These are phyloP conservation scores for Calonectria pteridis DNA, from an alignment of 2,329 filamentous ascomycete species.

Conservation along the genomic window DNA sequence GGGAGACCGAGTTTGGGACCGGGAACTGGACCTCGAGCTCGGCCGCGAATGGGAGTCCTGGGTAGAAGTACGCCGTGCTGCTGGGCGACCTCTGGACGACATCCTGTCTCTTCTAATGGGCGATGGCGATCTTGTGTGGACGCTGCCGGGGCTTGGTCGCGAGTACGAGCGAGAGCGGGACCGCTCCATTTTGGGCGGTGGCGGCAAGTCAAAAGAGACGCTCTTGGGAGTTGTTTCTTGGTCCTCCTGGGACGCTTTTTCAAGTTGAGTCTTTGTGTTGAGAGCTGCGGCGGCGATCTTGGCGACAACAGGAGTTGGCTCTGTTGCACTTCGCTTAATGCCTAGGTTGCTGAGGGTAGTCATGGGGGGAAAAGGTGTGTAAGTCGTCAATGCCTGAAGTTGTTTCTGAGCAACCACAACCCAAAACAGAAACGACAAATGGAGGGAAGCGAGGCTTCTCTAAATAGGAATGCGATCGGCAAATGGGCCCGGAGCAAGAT, in stretches of 20 bases:
- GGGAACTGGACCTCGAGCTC: conserved; percentile 38
- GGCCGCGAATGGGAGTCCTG: conserved; percentile 35
- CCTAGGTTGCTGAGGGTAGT: background rate
- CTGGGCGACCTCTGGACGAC: conserved; percentile 32
- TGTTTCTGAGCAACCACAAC: conserved; percentile 1
- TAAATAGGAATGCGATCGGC: conserved; percentile 24
- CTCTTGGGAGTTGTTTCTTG: background rate
- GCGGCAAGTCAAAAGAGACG: conserved; percentile 10
- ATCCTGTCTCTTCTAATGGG: conserved; percentile 29
- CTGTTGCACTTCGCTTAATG: background rate
- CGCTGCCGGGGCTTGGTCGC: conserved; percentile 34
- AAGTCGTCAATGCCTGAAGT: background rate
- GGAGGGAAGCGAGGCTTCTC: background rate
- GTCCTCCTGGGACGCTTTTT: background rate
- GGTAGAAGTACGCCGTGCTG: conserved; percentile 21
- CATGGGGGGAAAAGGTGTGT: background rate
- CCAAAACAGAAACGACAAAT: background rate
- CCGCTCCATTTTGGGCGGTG: conserved; percentile 6
- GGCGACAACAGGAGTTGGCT: background rate
- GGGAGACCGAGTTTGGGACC: conserved; percentile 37
- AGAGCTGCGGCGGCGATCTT: background rate
- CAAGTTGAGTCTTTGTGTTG: background rate
- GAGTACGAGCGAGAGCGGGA: conserved; percentile 34
- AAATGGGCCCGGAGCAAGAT: background rate
- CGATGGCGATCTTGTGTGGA: conserved; percentile 25